These are phyloP conservation scores for Kalaharituber pfeilii DNA, from an alignment of 2,329 filamentous ascomycete genomes.

Conservation along the genomic window DNA sequence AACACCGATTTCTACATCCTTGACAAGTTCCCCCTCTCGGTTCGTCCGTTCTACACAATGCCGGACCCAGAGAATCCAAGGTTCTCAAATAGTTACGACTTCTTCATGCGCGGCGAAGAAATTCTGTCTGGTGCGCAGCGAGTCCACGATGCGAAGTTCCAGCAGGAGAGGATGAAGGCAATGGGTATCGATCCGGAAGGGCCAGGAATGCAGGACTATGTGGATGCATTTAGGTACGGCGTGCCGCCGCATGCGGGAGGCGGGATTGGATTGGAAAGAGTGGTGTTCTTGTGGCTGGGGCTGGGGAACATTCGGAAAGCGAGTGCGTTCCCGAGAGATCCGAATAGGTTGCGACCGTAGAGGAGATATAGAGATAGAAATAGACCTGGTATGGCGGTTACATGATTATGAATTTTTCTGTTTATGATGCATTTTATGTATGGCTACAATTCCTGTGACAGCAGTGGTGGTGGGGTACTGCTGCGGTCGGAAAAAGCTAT, in stretches of 20 bases:
- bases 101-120: constrained; percentile 85
- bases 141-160: constrained; percentile 60
- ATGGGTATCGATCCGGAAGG: constrained; percentile 65
- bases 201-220: constrained; percentile 70
- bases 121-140: constrained; percentile 84
- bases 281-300: constrained; percentile 36
- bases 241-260: constrained; percentile 82
- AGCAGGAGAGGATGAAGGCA: constrained; percentile 58
- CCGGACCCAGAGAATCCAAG: constrained; percentile 49
- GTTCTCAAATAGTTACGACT: constrained; percentile 52
- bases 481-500: too few species aligned
- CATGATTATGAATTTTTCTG: too few species aligned
- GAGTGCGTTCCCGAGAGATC: constrained; percentile 22
- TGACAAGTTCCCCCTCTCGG: constrained; percentile 82
- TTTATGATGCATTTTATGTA: too few species aligned
- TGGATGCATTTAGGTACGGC: constrained; percentile 70
- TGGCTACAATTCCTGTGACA: too few species aligned
- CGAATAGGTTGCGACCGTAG: constrained; percentile 22
- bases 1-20: constrained; percentile 91
- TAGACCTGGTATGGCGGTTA: too few species aligned
- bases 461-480: too few species aligned
- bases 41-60: constrained; percentile 86
- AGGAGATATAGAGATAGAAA: too few species aligned
- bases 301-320: constrained; percentile 22
- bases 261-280: constrained; percentile 75